phyloP scores from a whole-genome alignment of 2,329 filamentous ascomycete genomes.

The Talaromyces sp. region DNA sequence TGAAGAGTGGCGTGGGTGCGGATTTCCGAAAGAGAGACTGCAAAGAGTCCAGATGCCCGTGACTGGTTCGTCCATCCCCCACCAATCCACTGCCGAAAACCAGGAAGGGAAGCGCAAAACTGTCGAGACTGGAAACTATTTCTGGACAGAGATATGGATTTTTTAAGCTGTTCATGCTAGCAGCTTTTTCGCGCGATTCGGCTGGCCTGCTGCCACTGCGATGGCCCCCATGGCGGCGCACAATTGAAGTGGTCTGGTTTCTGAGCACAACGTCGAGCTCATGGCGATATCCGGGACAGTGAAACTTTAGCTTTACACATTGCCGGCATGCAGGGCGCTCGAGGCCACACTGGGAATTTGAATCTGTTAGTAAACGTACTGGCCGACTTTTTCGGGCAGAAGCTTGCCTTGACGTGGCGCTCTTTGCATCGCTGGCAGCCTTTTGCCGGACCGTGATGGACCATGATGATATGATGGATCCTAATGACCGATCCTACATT shows the following conservation, averaged over 20 bases:
- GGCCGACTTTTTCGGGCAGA: not conserved
- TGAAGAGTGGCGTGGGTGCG: not conserved
- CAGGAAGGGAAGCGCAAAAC: not conserved
- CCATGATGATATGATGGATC: slow-evolving; percentile 4
- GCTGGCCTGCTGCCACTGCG: not conserved
- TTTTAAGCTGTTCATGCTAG: not conserved
- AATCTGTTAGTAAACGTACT: not conserved
- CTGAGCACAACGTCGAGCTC: slow-evolving; percentile 6
- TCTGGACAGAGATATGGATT: not conserved
- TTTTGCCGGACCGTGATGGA: slow-evolving; percentile 7
- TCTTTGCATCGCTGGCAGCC: slow-evolving; percentile 11
- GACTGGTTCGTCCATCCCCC: slow-evolving; percentile 1
- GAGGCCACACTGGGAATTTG: slow-evolving; percentile 1
- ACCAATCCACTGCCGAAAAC: not conserved
- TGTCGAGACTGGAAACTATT: not conserved
- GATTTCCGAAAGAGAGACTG: not conserved
- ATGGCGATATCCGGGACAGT: slow-evolving; percentile 6
- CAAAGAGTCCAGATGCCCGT: slow-evolving; percentile 9
- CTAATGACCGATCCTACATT: not conserved
- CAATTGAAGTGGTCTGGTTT: slow-evolving; percentile 6
- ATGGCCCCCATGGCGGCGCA: slow-evolving; percentile 1
- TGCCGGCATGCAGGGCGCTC: slow-evolving; percentile 7
- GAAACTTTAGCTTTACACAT: slow-evolving; percentile 4
- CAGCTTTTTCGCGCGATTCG: not conserved
- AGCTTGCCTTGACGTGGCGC: slow-evolving; percentile 8